These are phyloP conservation scores for Coniochaeta hoffmannii DNA, from an alignment of 2,329 filamentous ascomycete genomes.

Conservation along the genomic window DNA sequence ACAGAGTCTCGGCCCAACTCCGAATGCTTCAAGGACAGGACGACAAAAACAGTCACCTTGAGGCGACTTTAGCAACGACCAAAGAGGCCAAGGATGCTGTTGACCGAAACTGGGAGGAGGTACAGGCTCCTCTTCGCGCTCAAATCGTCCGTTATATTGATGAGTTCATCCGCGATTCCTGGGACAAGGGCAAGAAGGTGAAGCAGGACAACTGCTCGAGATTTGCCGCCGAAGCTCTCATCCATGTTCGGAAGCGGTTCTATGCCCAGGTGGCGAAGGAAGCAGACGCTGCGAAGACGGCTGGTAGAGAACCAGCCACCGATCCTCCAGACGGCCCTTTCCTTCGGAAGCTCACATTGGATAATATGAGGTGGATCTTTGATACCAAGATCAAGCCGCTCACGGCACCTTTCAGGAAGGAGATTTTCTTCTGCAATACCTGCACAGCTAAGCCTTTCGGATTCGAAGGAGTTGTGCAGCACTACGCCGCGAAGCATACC, in stretches of 20 bases:
- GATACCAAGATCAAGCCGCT: slow-evolving; percentile 67
- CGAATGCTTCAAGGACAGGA: slow-evolving; percentile 8
- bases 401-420: slow-evolving; percentile 59
- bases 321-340: slow-evolving; percentile 47
- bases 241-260: slow-evolving; percentile 60
- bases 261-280: slow-evolving; percentile 52
- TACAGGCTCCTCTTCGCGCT: slow-evolving; percentile 59
- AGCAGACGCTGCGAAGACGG: slow-evolving; percentile 35
- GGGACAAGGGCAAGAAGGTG: slow-evolving; percentile 57
- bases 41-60: slow-evolving; percentile 11
- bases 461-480: slow-evolving; percentile 73
- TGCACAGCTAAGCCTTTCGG: slow-evolving; percentile 66
- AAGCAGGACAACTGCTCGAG: slow-evolving; percentile 55
- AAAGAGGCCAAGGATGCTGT: slow-evolving; percentile 50
- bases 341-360: slow-evolving; percentile 60
- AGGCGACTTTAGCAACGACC: slow-evolving; percentile 20
- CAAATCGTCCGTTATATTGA: slow-evolving; percentile 61
- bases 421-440: slow-evolving; percentile 68
- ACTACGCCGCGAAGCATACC: slow-evolving; percentile 79
- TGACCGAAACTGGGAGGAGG: slow-evolving; percentile 64
- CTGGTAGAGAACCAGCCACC: slow-evolving; percentile 32
- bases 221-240: slow-evolving; percentile 66
- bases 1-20: slow-evolving; percentile 24
- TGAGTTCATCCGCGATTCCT: slow-evolving; percentile 58
- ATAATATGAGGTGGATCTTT: slow-evolving; percentile 84